Percentiles rank a stretch among this genome's conserved stretches.
Evolutionary conservation across 2,329 filamentous ascomycete species (phyloP).

Genomic region (Cladophialophora carrionii): DNA sequence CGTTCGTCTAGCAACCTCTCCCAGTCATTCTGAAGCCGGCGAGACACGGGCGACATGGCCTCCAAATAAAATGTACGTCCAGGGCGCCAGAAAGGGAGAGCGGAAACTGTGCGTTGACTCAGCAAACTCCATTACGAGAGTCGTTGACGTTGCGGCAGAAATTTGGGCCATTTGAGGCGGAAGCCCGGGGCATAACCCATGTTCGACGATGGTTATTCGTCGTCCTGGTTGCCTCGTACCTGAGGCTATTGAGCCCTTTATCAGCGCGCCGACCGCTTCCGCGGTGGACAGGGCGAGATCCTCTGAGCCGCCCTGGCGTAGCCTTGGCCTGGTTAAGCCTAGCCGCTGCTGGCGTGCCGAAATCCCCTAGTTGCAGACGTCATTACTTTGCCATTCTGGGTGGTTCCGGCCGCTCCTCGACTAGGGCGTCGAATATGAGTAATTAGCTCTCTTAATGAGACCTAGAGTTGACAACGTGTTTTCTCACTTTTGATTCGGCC

Average conservation of each 20-base stretch:
- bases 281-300: not conserved
- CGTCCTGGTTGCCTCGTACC: not conserved
- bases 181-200: constrained; percentile 13
- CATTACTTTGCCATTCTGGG: not conserved
- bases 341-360: not conserved
- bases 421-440: not conserved
- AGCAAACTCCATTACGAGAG: constrained; percentile 3
- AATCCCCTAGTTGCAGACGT: not conserved
- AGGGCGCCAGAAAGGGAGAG: not conserved
- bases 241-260: constrained; percentile 1
- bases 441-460: not conserved
- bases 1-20: not conserved
- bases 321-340: not conserved
- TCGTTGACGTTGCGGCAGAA: constrained; percentile 4
- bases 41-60: not conserved
- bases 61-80: constrained; percentile 3
- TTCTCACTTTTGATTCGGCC: not conserved
- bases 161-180: constrained; percentile 8
- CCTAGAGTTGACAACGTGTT: not conserved
- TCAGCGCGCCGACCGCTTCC: constrained; percentile 9
- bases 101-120: constrained; percentile 11
- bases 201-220: constrained; percentile 4
- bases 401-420: too few relatives aligned
- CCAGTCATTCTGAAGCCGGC: not conserved
- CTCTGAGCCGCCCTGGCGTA: not conserved